A percentile compares a stretch with the other conserved stretches of the same genome.
Evolutionary conservation across 768 basidiomycete genomes (phyloP).

Genomic region (Filobasidium wieringae): DNA sequence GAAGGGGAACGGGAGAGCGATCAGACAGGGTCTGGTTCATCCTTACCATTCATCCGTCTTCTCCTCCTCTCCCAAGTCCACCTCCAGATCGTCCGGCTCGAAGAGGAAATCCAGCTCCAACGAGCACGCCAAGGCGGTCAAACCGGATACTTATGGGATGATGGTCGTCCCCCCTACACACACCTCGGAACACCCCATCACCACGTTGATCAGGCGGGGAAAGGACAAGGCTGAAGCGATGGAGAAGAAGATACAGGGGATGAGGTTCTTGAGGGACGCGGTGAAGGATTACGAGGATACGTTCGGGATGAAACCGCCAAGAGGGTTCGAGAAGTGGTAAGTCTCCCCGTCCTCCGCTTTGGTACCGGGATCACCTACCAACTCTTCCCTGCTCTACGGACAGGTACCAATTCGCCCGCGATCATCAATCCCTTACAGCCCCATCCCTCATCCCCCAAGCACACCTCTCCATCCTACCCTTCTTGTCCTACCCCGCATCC

Average conservation of each 20-base stretch:
- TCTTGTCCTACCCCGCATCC: conserved; percentile 1
- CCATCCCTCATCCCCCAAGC: conserved; percentile 6
- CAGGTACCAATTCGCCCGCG: conserved; percentile 9
- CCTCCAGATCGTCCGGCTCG: too few species aligned
- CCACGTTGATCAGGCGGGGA: not conserved
- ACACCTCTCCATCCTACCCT: conserved; percentile 6
- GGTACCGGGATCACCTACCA: not conserved
- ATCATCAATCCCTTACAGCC: not conserved
- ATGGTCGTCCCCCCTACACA: not conserved
- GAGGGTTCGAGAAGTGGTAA: conserved; percentile 12
- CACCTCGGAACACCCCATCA: conserved; percentile 5
- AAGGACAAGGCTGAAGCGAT: conserved; percentile 1
- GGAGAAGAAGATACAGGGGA: conserved; percentile 3
- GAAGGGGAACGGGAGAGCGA: too few species aligned
- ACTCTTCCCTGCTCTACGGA: not conserved
- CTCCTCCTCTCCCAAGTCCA: too few species aligned
- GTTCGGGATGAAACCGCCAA: conserved; percentile 5
- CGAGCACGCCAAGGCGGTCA: too few species aligned
- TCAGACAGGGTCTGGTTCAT: too few species aligned
- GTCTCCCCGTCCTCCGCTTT: not conserved
- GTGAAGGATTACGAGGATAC: conserved; percentile 1
- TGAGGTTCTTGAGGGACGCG: conserved; percentile 3
- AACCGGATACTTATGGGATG: not conserved
- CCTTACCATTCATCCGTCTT: too few species aligned
- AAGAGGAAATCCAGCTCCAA: too few species aligned